phyloP scores from a whole-genome alignment of 805 yeast species.

The Helenozyma rhizophorensis region DNA sequence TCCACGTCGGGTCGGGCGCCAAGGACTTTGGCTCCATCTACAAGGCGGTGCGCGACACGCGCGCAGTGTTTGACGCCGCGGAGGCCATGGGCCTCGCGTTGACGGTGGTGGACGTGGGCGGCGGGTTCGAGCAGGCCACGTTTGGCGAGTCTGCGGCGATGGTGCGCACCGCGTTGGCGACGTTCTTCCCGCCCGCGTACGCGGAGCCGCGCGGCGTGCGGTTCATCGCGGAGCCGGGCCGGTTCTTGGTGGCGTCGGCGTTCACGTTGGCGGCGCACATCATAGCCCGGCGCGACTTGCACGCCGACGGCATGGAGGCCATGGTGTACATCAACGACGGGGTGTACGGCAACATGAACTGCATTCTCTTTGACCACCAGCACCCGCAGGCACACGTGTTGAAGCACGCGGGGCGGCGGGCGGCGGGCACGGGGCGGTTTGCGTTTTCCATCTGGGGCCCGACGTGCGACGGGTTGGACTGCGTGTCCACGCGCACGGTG shows the following conservation, averaged over 20 bases:
- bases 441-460: conserved; percentile 93
- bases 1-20: conserved; percentile 96
- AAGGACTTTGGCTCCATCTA: conserved; percentile 61
- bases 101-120: conserved; percentile 79
- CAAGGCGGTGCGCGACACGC: conserved; percentile 71
- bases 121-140: conserved; percentile 73
- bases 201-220: conserved; percentile 23
- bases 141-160: conserved; percentile 58
- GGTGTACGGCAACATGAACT: conserved; percentile 91
- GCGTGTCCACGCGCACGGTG: conserved; percentile 52
- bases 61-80: conserved; percentile 61
- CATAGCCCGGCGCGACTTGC: conserved; percentile 68
- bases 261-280: conserved; percentile 81
- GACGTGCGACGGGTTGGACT: conserved; percentile 94
- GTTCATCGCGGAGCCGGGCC: conserved; percentile 91
- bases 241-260: conserved; percentile 80
- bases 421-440: conserved; percentile 13
- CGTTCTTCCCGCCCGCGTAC: conserved; percentile 50
- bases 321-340: conserved; percentile 94
- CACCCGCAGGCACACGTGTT: conserved; percentile 66
- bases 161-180: conserved; percentile 51
- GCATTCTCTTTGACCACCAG: conserved; percentile 91
- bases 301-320: conserved; percentile 31
- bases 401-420: conserved; percentile 22
- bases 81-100: conserved; percentile 40